Evolutionary conservation across 495 filamentous ascomycete species (phyloP), one percentile per base, ranked within the genome.

Genomic region (Penicillium manginii): DNA sequence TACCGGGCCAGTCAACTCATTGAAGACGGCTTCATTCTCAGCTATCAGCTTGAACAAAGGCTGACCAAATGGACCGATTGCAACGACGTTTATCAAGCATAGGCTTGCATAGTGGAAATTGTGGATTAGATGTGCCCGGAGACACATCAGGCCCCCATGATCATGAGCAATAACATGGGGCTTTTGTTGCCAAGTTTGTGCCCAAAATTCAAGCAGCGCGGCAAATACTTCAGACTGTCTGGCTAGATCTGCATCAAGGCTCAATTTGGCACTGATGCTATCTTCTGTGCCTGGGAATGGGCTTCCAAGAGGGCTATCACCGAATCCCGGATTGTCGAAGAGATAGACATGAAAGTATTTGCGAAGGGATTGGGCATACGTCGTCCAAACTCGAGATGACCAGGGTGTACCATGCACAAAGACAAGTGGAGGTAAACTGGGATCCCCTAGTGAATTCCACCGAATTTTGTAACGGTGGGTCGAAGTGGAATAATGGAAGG

Each of bases 291-390:
- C 50, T 8, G 55, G 56, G 0, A 64, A 54, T 2, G 67, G 57
- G 1, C 53, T 45, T 52, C 64, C 62, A 11, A 59, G 59, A 0
- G 59, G 60, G 3, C 61, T 64, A 4, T 50, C 29, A 22, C 73
- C 73, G 61, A 69, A 76, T 12, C 72, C 72, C 6, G 73, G 73
- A 29, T 71, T 72, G 56, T 76, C 73, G 48, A 69, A 75, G n/a
- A 76, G 62, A 51, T 76, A 71, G 55, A 76, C 64, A n/a, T 61
- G 54, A 52, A 67, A 73, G 35, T 63, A 49, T 15, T 32, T 45
- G 9, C 70, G 43, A 26, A 75, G 58, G 9, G 70, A 50, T 11
- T 56, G 50, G 2, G 72, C 73, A 26, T 66, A 64, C 32, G 58
- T 31, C 8, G 37, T n/a, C 72, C 72, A 76, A n/a, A 75, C 60